Percentiles rank a stretch among this genome's conserved stretches.
phyloP scores from a whole-genome alignment of 139 green algal species.

The Coelastrella sp. region DNA sequence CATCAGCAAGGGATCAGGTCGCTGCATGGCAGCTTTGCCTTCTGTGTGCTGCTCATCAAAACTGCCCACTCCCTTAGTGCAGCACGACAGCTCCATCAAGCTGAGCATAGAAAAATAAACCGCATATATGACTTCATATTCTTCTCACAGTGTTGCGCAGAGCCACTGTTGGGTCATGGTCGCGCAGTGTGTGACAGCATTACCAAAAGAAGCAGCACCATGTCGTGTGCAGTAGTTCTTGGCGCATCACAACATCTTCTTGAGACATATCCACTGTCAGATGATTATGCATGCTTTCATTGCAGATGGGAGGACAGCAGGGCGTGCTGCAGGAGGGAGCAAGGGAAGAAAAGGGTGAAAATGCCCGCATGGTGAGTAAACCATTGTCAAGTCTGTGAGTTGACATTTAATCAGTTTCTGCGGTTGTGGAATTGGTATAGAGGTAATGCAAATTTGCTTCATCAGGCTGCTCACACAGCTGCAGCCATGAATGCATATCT shows the following conservation, averaged over 20 bases:
- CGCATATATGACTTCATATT: too few species aligned
- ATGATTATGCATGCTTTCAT: not conserved
- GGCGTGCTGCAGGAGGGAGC: constrained; percentile 78
- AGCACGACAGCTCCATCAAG: too few species aligned
- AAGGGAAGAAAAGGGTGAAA: constrained; percentile 95
- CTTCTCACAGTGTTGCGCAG: too few species aligned
- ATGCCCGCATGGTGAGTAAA: constrained; percentile 87
- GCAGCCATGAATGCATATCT: not conserved
- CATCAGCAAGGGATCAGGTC: not conserved
- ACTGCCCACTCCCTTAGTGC: not conserved
- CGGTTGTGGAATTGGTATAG: too few species aligned
- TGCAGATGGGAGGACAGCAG: constrained; percentile 52
- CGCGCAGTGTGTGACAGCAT: too few species aligned
- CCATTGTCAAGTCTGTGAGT: too few species aligned
- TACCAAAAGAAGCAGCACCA: not conserved
- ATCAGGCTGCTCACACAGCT: not conserved
- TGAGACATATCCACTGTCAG: not conserved
- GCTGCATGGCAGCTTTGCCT: not conserved
- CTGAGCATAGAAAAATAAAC: too few species aligned
- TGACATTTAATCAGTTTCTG: too few species aligned
- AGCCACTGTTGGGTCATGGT: too few species aligned
- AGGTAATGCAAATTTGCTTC: too few species aligned
- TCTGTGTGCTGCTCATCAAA: not conserved
- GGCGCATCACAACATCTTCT: not conserved
- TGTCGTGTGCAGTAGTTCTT: not conserved